Conservation (phyloP, 352 stramenopile species). For the Blastocystis sp. region DNA sequence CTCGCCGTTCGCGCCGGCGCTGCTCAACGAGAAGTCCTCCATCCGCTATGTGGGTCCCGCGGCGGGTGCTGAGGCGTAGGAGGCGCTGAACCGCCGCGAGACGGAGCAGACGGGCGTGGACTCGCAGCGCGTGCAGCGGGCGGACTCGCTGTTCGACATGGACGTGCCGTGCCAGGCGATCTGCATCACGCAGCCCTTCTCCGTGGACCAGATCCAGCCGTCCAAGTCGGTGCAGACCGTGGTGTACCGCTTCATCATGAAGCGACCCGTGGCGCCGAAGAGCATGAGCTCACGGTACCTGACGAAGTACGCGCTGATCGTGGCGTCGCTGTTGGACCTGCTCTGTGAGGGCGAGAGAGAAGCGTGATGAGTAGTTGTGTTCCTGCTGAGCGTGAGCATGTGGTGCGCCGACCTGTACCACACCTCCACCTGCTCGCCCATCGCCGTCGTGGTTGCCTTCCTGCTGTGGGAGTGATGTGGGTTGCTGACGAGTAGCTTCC, state of each 20-base stretch:
- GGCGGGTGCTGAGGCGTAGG: neutral
- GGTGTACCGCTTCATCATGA: slow-evolving; percentile 2
- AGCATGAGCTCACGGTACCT: neutral
- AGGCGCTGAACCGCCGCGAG: neutral
- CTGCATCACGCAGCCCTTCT: slow-evolving; percentile 47
- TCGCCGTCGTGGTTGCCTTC: slow-evolving; percentile 7
- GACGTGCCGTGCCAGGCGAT: slow-evolving; percentile 10
- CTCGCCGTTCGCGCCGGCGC: neutral
- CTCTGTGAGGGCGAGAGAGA: neutral
- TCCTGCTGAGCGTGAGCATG: slow-evolving; percentile 28
- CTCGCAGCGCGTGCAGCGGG: neutral
- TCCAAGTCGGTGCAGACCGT: neutral
- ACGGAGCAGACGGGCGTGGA: neutral
- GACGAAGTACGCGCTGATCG: slow-evolving; percentile 19
- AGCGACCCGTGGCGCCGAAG: neutral
- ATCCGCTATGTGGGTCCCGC: slow-evolving; percentile 1
- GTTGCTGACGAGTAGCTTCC: neutral
- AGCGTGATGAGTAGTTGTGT: neutral
- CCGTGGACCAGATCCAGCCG: slow-evolving; percentile 2
- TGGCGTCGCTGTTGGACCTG: neutral
- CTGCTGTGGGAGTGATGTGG: neutral
- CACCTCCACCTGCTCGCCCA: slow-evolving; percentile 17
- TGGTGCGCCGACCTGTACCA: slow-evolving; percentile 8
- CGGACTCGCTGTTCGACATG: neutral
- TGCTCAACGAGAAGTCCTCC: slow-evolving; percentile 11